These are phyloP conservation scores for Fallopia convolvulus DNA, from an alignment of 148 eudicot genomes.

Conservation along the genomic window DNA sequence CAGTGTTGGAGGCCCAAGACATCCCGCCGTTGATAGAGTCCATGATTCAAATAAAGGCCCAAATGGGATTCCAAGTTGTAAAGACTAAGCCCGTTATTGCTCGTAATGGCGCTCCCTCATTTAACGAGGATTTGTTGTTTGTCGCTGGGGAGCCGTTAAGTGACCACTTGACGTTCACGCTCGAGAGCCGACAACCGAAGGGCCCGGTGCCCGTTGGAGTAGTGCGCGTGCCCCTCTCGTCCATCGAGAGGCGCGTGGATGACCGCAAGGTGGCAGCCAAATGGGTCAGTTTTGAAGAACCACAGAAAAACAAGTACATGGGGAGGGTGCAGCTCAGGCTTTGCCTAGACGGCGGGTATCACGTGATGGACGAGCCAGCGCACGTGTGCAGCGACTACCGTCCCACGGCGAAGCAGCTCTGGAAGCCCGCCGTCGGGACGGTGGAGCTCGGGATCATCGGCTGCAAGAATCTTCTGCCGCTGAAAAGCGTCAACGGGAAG, in stretches of 20 bases:
- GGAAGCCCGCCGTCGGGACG: slow-evolving; percentile 76
- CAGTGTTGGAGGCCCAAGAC: slow-evolving; percentile 71
- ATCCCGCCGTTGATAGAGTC: slow-evolving; percentile 35
- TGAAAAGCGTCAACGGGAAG: slow-evolving; percentile 55
- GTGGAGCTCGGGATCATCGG: slow-evolving; percentile 79
- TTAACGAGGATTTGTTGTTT: slow-evolving; percentile 83
- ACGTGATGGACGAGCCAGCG: slow-evolving; percentile 94
- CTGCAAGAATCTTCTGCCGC: slow-evolving; percentile 60
- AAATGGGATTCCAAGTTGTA: slow-evolving; percentile 60
- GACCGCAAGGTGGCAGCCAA: slow-evolving; percentile 60
- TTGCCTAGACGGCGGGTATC: slow-evolving; percentile 93
- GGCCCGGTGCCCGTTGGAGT: slow-evolving; percentile 40
- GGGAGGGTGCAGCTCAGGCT: slow-evolving; percentile 72
- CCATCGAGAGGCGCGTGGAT: slow-evolving; percentile 84
- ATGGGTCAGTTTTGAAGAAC: slow-evolving; percentile 72
- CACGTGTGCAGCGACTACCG: slow-evolving; percentile 83
- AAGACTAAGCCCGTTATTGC: slow-evolving; percentile 42
- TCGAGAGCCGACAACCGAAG: slow-evolving; percentile 49
- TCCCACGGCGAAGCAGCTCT: slow-evolving; percentile 84
- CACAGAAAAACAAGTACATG: slow-evolving; percentile 32
- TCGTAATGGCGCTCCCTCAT: slow-evolving; percentile 45
- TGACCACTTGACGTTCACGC: slow-evolving; percentile 37
- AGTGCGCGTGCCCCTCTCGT: slow-evolving; percentile 39
- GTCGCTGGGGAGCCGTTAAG: slow-evolving; percentile 77
- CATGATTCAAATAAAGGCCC: slow-evolving; percentile 54